Evolutionary conservation across 2,329 filamentous ascomycete species (phyloP).

Genomic region (Ophiostoma angusticollis): DNA sequence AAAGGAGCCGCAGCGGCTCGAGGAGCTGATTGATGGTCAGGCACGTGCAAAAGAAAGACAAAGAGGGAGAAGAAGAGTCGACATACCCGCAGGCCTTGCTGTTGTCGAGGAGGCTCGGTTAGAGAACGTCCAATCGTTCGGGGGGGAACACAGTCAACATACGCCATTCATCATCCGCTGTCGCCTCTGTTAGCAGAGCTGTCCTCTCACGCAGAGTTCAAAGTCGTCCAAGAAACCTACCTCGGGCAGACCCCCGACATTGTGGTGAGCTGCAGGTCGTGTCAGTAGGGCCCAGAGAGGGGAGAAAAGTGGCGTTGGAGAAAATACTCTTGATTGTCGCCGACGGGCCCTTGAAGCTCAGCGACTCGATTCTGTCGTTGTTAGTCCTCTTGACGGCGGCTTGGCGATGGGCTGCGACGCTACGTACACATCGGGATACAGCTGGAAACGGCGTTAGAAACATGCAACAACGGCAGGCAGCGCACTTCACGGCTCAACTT

Average conservation of each 20-base stretch:
- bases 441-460: conserved; percentile 1
- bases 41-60: background rate
- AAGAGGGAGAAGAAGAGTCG: background rate
- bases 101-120: no score
- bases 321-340: conserved; percentile 33
- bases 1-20: conserved; percentile 66
- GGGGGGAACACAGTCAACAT: conserved; percentile 9
- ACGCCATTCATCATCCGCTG: conserved; percentile 23
- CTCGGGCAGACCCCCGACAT: conserved; percentile 29
- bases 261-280: conserved; percentile 27
- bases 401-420: conserved; percentile 15
- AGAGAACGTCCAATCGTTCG: no score
- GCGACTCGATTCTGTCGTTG: conserved; percentile 29
- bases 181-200: background rate
- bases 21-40: conserved; percentile 42
- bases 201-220: background rate
- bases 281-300: conserved; percentile 9
- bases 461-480: conserved; percentile 24
- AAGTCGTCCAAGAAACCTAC: conserved; percentile 1
- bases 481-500: conserved; percentile 33
- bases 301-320: conserved; percentile 8
- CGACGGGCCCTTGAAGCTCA: conserved; percentile 35
- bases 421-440: conserved; percentile 23
- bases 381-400: background rate
- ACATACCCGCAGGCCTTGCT: conserved; percentile 11